A percentile compares a stretch with the other conserved stretches of the same genome.
Evolutionary conservation across 1,139 yeast genomes (phyloP).

Genomic region (Saccharomyces hybrid): DNA sequence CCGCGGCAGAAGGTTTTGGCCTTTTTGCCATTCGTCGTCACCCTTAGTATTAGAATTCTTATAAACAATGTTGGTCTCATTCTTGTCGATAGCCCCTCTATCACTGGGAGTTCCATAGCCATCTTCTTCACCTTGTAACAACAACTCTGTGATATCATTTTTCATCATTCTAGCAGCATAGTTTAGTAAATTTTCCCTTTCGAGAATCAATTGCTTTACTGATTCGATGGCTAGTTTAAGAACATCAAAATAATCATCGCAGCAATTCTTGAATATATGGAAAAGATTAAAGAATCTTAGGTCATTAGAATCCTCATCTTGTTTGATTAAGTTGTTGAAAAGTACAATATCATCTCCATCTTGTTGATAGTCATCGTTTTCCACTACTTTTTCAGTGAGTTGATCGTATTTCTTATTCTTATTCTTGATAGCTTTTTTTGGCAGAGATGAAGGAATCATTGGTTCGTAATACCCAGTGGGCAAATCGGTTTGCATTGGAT

Average conservation of each 20-base stretch:
- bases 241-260: background rate
- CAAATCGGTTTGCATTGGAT: conserved; percentile 46
- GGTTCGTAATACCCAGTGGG: conserved; percentile 33
- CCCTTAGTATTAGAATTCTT: conserved; percentile 3
- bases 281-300: background rate
- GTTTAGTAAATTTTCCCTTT: conserved; percentile 57
- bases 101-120: background rate
- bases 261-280: background rate
- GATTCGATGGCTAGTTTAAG: conserved; percentile 32
- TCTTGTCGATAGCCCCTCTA: background rate
- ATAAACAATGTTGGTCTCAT: background rate
- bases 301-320: background rate
- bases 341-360: background rate
- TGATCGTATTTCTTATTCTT: background rate
- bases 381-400: background rate
- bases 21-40: background rate
- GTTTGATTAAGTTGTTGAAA: background rate
- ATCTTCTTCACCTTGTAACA: conserved; percentile 47
- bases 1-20: conserved; percentile 46
- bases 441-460: conserved; percentile 13
- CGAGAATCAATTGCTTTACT: conserved; percentile 53
- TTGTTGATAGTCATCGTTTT: background rate
- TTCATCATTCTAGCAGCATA: conserved; percentile 71
- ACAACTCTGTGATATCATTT: conserved; percentile 54
- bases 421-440: background rate